Conservation (phyloP, 257 asterid species). For the Nicotiana undulata region DNA sequence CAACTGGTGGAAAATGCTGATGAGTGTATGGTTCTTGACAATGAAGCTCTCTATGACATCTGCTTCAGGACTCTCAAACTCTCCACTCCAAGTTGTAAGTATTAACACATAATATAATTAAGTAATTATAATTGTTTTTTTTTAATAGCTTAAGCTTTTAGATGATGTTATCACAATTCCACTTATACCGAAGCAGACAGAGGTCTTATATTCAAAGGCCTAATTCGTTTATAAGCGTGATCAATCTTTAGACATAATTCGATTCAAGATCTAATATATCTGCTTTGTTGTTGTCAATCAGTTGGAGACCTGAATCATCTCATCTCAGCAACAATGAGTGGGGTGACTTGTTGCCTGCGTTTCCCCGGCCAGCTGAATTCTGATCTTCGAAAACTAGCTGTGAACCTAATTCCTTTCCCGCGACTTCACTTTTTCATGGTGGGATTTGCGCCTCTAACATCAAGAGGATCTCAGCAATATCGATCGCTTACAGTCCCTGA, state of each 20-base stretch:
- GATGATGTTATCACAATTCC: no score
- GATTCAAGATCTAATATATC: not conserved
- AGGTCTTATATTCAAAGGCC: not conserved
- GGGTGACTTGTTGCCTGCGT: slow-evolving; percentile 23
- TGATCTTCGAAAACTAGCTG: slow-evolving; percentile 23
- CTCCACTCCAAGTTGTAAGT: slow-evolving; percentile 22
- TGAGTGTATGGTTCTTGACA: slow-evolving; percentile 27
- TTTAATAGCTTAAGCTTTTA: no score
- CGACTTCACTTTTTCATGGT: slow-evolving; percentile 28
- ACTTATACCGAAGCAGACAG: no score
- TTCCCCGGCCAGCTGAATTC: slow-evolving; percentile 28
- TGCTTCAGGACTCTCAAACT: slow-evolving; percentile 28
- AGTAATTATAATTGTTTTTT: no score
- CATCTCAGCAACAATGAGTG: slow-evolving; percentile 27
- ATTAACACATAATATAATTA: no score
- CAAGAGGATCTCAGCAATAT: slow-evolving; percentile 27
- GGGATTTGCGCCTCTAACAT: slow-evolving; percentile 26
- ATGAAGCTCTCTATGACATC: slow-evolving; percentile 24
- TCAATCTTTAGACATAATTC: not conserved
- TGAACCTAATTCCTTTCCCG: slow-evolving; percentile 24
- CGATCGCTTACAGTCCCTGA: slow-evolving; percentile 22
- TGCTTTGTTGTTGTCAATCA: slow-evolving; percentile 1
- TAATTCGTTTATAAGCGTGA: not conserved
- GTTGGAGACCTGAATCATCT: slow-evolving; percentile 29
- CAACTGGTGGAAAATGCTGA: slow-evolving; percentile 27